A percentile compares a stretch with the other conserved stretches of the same genome.
phyloP scores from a whole-genome alignment of 1,139 yeast species.

The Geotrichum klebahnii region DNA sequence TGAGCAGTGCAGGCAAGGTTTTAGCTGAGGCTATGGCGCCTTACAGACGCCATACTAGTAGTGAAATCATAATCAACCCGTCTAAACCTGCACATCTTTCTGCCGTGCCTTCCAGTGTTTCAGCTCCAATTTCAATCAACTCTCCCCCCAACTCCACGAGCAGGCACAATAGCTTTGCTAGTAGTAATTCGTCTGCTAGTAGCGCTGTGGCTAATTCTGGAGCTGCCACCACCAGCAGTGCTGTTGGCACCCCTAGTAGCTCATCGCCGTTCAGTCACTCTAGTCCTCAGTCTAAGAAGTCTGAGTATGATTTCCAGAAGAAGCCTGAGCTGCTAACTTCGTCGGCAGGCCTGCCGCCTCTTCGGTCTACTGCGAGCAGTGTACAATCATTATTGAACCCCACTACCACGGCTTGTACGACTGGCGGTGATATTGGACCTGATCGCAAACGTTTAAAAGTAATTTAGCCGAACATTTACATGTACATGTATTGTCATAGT shows the following conservation, averaged over 20 bases:
- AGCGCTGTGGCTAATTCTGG: background rate
- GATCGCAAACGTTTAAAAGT: slow-evolving; percentile 17
- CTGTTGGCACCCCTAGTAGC: background rate
- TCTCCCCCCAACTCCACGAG: slow-evolving; percentile 9
- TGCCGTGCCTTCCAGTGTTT: background rate
- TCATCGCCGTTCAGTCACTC: no score
- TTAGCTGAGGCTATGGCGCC: slow-evolving; percentile 20
- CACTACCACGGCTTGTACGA: slow-evolving; percentile 3
- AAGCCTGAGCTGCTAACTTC: no score
- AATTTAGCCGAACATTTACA: background rate
- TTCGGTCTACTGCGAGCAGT: slow-evolving; percentile 16
- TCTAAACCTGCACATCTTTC: background rate
- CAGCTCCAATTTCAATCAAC: slow-evolving; percentile 12
- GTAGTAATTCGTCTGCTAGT: slow-evolving; percentile 18
- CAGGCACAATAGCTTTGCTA: slow-evolving; percentile 21
- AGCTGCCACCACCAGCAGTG: background rate
- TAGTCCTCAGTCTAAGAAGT: no score
- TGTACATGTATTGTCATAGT: background rate
- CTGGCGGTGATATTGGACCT: slow-evolving; percentile 4
- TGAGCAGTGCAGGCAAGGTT: slow-evolving; percentile 14
- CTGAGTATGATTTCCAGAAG: background rate
- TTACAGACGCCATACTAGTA: slow-evolving; percentile 22
- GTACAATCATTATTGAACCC: slow-evolving; percentile 31
- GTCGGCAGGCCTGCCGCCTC: background rate
- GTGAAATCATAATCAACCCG: slow-evolving; percentile 14